Conservation (phyloP, 106 monocot genomes). For the Phalaenopsis aphrodite region DNA sequence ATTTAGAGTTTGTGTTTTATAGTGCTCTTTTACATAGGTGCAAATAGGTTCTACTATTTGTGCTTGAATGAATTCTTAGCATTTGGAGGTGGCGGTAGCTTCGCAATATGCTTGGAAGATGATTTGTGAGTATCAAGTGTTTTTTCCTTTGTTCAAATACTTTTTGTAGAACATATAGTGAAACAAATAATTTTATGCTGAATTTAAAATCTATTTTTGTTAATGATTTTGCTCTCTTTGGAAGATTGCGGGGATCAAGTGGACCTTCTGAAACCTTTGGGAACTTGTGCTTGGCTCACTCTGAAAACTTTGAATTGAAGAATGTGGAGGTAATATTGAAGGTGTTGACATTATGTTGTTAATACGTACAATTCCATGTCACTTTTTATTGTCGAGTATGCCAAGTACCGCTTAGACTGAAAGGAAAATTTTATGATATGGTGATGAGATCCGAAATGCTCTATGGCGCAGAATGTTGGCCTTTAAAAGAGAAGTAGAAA, state of each 20-base stretch:
- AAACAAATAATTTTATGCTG: neutral
- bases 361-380: neutral
- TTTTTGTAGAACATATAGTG: neutral
- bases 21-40: slow-evolving; percentile 38
- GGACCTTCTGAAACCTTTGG: slow-evolving; percentile 86
- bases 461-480: no score
- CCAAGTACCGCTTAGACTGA: no score
- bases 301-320: slow-evolving; percentile 83
- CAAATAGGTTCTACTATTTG: slow-evolving; percentile 89
- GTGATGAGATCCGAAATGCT: no score
- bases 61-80: slow-evolving; percentile 75
- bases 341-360: neutral
- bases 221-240: slow-evolving; percentile 8
- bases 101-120: slow-evolving; percentile 75
- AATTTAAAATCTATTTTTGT: neutral
- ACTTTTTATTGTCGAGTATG: no score
- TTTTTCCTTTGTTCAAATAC: neutral
- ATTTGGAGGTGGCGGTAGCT: slow-evolving; percentile 86
- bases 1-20: neutral
- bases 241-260: slow-evolving; percentile 79
- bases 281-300: slow-evolving; percentile 82
- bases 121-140: slow-evolving; percentile 70
- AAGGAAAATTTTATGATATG: no score
- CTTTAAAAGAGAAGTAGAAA: no score
- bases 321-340: slow-evolving; percentile 78